Conservation (phyloP, 331 rosid genomes). For the Malus hybrid region DNA sequence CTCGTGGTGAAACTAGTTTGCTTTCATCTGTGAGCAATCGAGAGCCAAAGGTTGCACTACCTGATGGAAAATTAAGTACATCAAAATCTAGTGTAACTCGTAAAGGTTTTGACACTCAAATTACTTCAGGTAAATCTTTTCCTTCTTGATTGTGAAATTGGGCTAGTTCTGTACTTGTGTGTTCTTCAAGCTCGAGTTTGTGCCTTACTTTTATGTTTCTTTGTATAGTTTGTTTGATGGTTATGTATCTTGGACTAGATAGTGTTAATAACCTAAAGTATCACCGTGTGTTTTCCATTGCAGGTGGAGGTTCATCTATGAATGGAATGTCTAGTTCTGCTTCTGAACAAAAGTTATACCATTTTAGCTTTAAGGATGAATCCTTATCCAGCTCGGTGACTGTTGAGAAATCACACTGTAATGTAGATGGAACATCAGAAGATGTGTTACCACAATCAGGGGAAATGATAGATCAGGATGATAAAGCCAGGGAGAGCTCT, state of each 20-base stretch:
- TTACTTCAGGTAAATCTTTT: constrained; percentile 48
- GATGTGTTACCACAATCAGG: constrained; percentile 28
- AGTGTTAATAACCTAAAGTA: background rate
- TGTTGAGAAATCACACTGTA: constrained; percentile 30
- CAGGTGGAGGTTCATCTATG: constrained; percentile 29
- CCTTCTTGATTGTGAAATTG: background rate
- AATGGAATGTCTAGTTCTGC: constrained; percentile 22
- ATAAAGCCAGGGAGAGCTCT: constrained; percentile 44
- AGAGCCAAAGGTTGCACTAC: constrained; percentile 43
- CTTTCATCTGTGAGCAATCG: constrained; percentile 33
- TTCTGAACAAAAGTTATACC: constrained; percentile 24
- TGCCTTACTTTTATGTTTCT: background rate
- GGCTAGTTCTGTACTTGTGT: constrained; percentile 5
- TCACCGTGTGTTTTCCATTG: constrained; percentile 9
- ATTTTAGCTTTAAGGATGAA: constrained; percentile 24
- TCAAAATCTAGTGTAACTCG: constrained; percentile 46
- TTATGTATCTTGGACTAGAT: background rate
- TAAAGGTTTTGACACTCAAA: constrained; percentile 41
- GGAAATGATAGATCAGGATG: constrained; percentile 40
- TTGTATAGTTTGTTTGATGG: constrained; percentile 1
- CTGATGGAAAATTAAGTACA: constrained; percentile 47
- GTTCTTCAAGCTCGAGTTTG: background rate
- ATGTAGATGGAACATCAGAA: constrained; percentile 31
- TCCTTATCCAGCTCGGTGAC: constrained; percentile 25
- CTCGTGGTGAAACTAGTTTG: constrained; percentile 47